These are phyloP conservation scores for Sistotremastrum niveocremeum DNA, from an alignment of 768 basidiomycete species.

Conservation along the genomic window DNA sequence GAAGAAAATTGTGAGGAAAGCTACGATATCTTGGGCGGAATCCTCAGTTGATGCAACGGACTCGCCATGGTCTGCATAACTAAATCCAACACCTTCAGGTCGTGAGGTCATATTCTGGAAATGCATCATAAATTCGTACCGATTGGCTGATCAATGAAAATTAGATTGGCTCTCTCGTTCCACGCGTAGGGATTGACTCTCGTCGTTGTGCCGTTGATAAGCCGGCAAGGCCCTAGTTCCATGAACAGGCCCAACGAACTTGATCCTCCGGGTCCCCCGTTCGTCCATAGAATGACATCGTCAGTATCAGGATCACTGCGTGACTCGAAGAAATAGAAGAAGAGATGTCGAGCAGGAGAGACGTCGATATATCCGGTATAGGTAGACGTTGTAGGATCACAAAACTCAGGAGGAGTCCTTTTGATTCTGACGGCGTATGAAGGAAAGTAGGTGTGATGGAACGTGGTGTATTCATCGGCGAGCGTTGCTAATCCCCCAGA, in stretches of 20 bases:
- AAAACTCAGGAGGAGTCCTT: too few species aligned
- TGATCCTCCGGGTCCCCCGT: conserved; percentile 23
- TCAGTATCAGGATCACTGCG: conserved; percentile 12
- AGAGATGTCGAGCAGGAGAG: conserved; percentile 7
- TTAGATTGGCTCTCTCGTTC: conserved; percentile 7
- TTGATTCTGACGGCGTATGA: too few species aligned
- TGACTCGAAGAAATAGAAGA: conserved; percentile 29
- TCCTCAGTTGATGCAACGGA: conserved; percentile 23
- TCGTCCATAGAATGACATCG: conserved; percentile 9
- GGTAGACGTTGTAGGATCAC: neutral
- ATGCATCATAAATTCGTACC: neutral
- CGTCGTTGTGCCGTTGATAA: conserved; percentile 9
- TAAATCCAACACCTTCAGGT: conserved; percentile 26
- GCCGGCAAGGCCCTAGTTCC: conserved; percentile 24
- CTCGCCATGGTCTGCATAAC: conserved; percentile 30
- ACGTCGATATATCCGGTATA: conserved; percentile 11
- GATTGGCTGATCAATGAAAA: conserved; percentile 20
- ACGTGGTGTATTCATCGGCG: too few species aligned
- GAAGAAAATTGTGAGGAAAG: conserved; percentile 27
- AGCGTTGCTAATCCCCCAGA: too few species aligned
- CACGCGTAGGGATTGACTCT: conserved; percentile 7
- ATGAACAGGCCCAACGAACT: conserved; percentile 24
- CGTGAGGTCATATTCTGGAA: too few species aligned
- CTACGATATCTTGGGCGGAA: conserved; percentile 24
- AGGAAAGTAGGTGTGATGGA: too few species aligned